These are phyloP conservation scores for Penicillium soppii DNA, from an alignment of 495 filamentous ascomycete genomes.

Conservation along the genomic window DNA sequence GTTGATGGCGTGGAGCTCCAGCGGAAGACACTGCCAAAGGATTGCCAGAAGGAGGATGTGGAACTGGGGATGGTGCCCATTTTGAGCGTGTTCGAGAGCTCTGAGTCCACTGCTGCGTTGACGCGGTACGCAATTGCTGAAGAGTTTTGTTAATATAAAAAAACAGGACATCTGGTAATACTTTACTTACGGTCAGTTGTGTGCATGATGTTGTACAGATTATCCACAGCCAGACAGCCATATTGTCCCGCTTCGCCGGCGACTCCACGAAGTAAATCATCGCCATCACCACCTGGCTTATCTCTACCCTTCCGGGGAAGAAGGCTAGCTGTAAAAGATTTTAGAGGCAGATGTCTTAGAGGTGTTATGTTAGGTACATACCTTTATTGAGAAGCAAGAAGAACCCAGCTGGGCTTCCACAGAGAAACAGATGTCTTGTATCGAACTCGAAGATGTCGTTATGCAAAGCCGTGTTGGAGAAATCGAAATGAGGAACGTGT, in stretches of 20 bases:
- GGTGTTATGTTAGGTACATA: conserved; percentile 14
- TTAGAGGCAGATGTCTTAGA: conserved; percentile 4
- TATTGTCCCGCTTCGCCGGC: conserved; percentile 75
- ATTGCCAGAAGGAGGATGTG: conserved; percentile 62
- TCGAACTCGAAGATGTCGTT: conserved; percentile 82
- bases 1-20: conserved; percentile 37
- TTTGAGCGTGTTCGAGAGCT: conserved; percentile 74
- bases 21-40: conserved; percentile 63
- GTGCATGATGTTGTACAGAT: conserved; percentile 91
- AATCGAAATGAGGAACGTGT: conserved; percentile 54
- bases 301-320: conserved; percentile 71
- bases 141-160: conserved; percentile 46
- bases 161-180: conserved; percentile 6
- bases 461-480: conserved; percentile 47
- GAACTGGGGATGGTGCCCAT: conserved; percentile 74
- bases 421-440: conserved; percentile 83
- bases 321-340: conserved; percentile 54
- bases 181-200: conserved; percentile 52
- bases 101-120: conserved; percentile 82
- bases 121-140: conserved; percentile 81
- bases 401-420: conserved; percentile 90
- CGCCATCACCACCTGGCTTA: conserved; percentile 70
- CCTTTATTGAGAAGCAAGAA: conserved; percentile 84
- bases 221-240: conserved; percentile 91
- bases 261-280: conserved; percentile 62